Evolutionary conservation across 169 alveolate genomes (phyloP).

Genomic region (Theileria sp.): DNA sequence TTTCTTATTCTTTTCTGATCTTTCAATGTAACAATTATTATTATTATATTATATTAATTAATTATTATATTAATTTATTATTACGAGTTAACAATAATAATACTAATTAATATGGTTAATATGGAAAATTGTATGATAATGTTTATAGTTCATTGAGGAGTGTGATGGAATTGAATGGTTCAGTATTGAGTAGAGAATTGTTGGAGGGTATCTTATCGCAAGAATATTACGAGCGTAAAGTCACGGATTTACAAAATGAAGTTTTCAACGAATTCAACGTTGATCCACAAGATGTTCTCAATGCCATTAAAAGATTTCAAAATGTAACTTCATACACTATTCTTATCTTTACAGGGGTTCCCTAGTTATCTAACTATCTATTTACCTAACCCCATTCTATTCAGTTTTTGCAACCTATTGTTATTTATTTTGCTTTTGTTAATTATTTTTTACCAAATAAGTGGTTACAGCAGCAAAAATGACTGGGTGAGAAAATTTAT

Average conservation of each 20-base stretch:
- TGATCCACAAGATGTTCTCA: constrained; percentile 32
- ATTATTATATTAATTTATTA: too few species aligned
- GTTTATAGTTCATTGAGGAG: constrained; percentile 46
- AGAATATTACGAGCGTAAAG: constrained; percentile 39
- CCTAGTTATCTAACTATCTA: too few species aligned
- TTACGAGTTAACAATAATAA: too few species aligned
- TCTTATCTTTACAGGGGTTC: too few species aligned
- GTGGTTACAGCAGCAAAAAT: not conserved
- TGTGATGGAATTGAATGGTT: constrained; percentile 16
- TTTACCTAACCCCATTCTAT: too few species aligned
- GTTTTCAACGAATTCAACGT: constrained; percentile 48
- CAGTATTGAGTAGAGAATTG: constrained; percentile 22
- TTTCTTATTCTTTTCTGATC: constrained; percentile 48
- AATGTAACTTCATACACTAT: not conserved
- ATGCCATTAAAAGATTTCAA: constrained; percentile 17
- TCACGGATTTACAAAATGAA: constrained; percentile 27
- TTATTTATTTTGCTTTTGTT: too few species aligned
- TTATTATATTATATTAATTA: too few species aligned
- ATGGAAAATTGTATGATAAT: too few species aligned
- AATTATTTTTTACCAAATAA: too few species aligned
- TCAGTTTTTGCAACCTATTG: not conserved
- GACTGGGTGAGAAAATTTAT: not conserved
- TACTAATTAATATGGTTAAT: too few species aligned
- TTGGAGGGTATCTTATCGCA: constrained; percentile 38
- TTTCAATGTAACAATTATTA: constrained; percentile 55